phyloP scores from a whole-genome alignment of 2,329 filamentous ascomycete species.

The Pseudogymnoascus sp. region DNA sequence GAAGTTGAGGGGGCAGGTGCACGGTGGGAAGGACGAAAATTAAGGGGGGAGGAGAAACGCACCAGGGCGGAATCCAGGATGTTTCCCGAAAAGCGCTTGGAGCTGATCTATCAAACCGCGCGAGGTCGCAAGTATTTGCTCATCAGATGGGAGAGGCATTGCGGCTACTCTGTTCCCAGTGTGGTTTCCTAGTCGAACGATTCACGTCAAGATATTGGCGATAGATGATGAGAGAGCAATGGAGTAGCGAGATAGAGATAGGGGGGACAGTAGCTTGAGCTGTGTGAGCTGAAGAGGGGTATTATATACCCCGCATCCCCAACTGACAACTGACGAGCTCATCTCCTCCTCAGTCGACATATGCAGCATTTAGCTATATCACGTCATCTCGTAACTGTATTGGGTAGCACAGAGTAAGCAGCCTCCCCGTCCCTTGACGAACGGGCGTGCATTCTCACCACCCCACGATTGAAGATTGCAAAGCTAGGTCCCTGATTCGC shows the following conservation, averaged over 20 bases:
- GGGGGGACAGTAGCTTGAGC: not conserved
- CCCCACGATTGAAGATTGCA: not conserved
- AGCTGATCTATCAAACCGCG: slow-evolving; percentile 30
- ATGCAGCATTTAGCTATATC: not conserved
- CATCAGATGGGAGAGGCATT: slow-evolving; percentile 39
- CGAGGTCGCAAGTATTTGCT: slow-evolving; percentile 31
- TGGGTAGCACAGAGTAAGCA: not conserved
- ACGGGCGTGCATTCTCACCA: not conserved
- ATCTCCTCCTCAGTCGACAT: not conserved
- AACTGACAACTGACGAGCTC: not conserved
- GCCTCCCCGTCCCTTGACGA: not conserved
- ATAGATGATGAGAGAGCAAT: not conserved
- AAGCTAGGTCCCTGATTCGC: not conserved
- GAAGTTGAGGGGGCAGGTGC: not conserved
- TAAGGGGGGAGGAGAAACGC: slow-evolving; percentile 7
- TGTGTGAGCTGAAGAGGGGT: not conserved
- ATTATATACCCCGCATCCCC: not conserved
- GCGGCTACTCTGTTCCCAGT: slow-evolving; percentile 8
- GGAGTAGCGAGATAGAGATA: not conserved
- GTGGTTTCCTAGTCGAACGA: not conserved
- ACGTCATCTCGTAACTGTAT: not conserved
- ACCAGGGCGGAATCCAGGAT: slow-evolving; percentile 34
- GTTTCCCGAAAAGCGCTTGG: slow-evolving; percentile 32
- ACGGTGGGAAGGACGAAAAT: not conserved
- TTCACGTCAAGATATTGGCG: not conserved